phyloP scores from a whole-genome alignment of 805 yeast genomes.

The Sugiyamaella lignohabitans region DNA sequence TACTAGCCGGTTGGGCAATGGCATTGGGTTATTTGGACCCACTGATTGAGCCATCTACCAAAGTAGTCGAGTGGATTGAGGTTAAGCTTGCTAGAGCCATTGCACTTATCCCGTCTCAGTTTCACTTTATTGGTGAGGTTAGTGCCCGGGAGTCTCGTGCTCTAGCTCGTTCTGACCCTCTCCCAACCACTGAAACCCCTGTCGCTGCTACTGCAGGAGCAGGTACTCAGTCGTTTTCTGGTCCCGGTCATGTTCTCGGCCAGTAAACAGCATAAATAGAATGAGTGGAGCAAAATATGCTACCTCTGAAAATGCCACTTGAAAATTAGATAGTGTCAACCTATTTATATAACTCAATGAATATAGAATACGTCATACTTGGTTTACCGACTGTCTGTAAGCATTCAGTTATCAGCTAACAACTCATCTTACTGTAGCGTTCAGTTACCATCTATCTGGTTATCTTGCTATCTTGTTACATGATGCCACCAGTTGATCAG shows the following conservation, averaged over 20 bases:
- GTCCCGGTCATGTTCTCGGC: conserved; percentile 6
- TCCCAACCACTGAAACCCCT: conserved; percentile 12
- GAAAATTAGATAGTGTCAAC: too few species aligned
- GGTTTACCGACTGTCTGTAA: too few species aligned
- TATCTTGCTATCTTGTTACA: too few species aligned
- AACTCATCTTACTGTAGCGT: too few species aligned
- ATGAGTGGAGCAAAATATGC: too few species aligned
- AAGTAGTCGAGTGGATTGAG: conserved; percentile 59
- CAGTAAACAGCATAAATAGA: background rate
- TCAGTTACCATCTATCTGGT: too few species aligned
- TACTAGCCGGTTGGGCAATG: conserved; percentile 53
- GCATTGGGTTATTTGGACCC: conserved; percentile 51
- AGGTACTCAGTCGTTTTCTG: background rate
- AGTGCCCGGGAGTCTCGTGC: conserved; percentile 42
- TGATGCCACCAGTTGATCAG: too few species aligned
- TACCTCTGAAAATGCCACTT: too few species aligned
- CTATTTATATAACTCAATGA: too few species aligned
- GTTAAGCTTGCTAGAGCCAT: conserved; percentile 45
- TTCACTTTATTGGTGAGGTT: conserved; percentile 54
- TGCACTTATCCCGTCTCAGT: conserved; percentile 44
- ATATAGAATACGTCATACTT: too few species aligned
- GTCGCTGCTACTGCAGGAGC: background rate
- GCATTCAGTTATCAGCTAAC: too few species aligned
- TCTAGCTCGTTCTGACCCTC: conserved; percentile 3
- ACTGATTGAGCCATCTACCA: conserved; percentile 54